A percentile compares a stretch with the other conserved stretches of the same genome.
phyloP scores from a whole-genome alignment of 164 flowering plant genomes.

The Berberis thunbergii region DNA sequence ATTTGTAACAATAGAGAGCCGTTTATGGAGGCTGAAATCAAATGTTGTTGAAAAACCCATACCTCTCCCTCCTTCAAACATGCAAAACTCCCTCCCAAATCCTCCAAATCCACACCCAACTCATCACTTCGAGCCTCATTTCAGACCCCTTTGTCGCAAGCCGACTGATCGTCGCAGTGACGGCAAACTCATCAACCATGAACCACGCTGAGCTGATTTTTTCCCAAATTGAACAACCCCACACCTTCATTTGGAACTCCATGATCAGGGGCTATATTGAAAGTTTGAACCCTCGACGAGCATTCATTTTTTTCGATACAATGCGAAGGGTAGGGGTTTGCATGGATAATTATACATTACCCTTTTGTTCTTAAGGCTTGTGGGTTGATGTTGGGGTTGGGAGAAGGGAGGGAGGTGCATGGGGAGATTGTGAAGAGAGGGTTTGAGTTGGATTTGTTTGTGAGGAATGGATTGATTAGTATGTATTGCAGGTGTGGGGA shows the following conservation, averaged over 20 bases:
- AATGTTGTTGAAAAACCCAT: constrained; percentile 12
- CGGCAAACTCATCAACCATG: constrained; percentile 11
- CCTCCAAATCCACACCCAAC: constrained; percentile 32
- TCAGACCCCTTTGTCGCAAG: constrained; percentile 16
- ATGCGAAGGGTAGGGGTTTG: constrained; percentile 15
- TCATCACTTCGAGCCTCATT: constrained; percentile 19
- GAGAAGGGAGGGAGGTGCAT: constrained; percentile 27
- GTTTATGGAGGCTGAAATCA: too few species aligned
- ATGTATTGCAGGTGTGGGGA: constrained; percentile 34
- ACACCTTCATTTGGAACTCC: constrained; percentile 27
- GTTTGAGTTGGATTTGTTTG: constrained; percentile 23
- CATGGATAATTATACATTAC: constrained; percentile 29
- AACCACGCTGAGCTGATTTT: constrained; percentile 16
- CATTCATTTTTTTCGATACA: constrained; percentile 13
- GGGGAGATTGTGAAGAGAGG: constrained; percentile 32
- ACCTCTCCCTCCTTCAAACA: constrained; percentile 21
- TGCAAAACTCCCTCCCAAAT: constrained; percentile 20
- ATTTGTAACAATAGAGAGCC: too few species aligned
- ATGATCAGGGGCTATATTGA: constrained; percentile 22
- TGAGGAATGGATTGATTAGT: constrained; percentile 28
- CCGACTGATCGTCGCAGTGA: constrained; percentile 15
- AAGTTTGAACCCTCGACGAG: constrained; percentile 16
- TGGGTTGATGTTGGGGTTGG: constrained; percentile 17
- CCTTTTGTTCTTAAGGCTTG: constrained; percentile 35
- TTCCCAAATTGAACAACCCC: constrained; percentile 15